Percentiles rank a stretch among this genome's conserved stretches.
Conservation (phyloP, 192 early-diverging fungal genomes). For the Haplosporangium gracile region DNA sequence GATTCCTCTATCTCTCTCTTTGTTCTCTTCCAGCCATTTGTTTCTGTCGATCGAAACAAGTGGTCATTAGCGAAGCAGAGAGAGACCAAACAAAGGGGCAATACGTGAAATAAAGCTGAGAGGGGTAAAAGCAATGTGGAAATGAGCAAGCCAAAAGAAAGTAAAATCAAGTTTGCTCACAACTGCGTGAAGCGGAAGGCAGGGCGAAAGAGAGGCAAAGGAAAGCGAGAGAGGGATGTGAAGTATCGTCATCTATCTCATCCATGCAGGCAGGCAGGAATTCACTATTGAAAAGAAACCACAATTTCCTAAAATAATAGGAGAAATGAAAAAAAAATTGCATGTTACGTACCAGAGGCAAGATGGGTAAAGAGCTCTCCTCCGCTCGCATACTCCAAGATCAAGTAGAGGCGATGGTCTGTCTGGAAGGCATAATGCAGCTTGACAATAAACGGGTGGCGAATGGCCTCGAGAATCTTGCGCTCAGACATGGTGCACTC, state of each 20-base stretch:
- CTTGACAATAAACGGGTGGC: slow-evolving; percentile 94
- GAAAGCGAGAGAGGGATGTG: not conserved
- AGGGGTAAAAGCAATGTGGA: not conserved
- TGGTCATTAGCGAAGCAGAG: not conserved
- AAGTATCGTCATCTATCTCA: not conserved
- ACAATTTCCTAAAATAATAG: not conserved
- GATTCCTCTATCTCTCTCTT: not conserved
- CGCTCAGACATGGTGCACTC: slow-evolving; percentile 91
- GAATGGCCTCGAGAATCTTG: slow-evolving; percentile 85
- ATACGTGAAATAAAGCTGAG: not conserved
- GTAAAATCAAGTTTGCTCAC: not conserved
- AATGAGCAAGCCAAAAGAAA: not conserved
- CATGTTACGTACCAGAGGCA: slow-evolving; percentile 66
- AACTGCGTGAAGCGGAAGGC: not conserved
- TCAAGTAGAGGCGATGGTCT: slow-evolving; percentile 85
- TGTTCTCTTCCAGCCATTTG: not conserved
- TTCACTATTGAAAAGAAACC: not conserved
- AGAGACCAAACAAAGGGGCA: not conserved
- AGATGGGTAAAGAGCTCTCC: slow-evolving; percentile 96
- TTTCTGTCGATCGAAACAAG: slow-evolving; percentile 1
- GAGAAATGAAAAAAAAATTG: slow-evolving; percentile 2
- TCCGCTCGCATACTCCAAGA: slow-evolving; percentile 91
- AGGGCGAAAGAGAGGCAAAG: not conserved
- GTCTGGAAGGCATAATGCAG: slow-evolving; percentile 96
- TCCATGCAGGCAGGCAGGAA: not conserved